Base-by-base conservation (phyloP, 116 monocot genomes). In the Zostera marina region DNA sequence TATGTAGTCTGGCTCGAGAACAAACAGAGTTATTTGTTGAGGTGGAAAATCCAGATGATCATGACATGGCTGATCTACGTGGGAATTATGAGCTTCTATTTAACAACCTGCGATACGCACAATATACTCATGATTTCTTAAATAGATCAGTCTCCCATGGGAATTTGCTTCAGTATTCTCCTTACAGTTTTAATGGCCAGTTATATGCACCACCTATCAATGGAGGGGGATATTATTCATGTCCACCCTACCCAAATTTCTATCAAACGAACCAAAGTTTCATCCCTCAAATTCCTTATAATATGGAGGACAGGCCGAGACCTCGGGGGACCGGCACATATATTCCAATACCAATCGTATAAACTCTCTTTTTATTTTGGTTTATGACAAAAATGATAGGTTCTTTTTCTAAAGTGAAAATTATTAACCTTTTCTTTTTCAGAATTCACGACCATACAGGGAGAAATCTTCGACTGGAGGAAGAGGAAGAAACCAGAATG, bases 291-390 rank as follows among this genome's bases (percentile, higher is more conserved):
- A 26, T 58, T 61, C 59, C 68, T 11, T 84, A 69, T 73, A 57
- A 54, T 38, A 41, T 53, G 22, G 82, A 89, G 46, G 82, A 81
- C 58, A 10, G 64, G 22, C 76, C 68, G 11, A 91, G 74, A 61
- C 54, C 77, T 25, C 70, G 83, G 44, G 99, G 99, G 45, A 90
- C 87, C 2, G 99, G 99, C 55, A 90, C 91, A 51, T 99, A 87
- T 66, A 73, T 91, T 56, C 99, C 99, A 20, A 8, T 19, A 21
- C 19, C 9, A 20, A 19, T 8, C 9, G 2, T 21, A 51, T 20
- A 19, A 19, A 32, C 32, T 32, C 32, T 32, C 32, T 32, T 5
- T 32, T 17, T 8, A n/a, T n/a, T n/a, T n/a, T 47, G 15, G 15
- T 15, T 19, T 15, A 9, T 8, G 20, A 17, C 20, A 8, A 3